These are phyloP conservation scores for Escallonia rubra DNA, from an alignment of 129 eudicot species.

Conservation along the genomic window DNA sequence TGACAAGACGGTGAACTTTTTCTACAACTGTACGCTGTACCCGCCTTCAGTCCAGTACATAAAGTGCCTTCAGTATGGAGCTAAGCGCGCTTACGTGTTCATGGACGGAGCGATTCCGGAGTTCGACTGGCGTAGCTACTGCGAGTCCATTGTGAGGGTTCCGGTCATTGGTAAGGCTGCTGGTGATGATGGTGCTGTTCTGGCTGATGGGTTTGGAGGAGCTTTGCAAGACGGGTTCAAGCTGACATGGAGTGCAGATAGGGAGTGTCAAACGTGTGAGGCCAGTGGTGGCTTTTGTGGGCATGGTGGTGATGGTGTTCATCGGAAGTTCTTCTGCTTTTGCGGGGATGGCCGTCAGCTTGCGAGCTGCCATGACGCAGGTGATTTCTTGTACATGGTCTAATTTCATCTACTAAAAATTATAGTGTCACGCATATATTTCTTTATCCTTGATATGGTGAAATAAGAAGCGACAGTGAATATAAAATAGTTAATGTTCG, in stretches of 20 bases:
- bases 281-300: slow-evolving; percentile 20
- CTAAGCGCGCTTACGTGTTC: slow-evolving; percentile 25
- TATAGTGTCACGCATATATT: no score
- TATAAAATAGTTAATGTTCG: no score
- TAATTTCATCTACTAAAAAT: no score
- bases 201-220: slow-evolving; percentile 6
- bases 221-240: slow-evolving; percentile 17
- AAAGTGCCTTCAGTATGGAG: slow-evolving; percentile 28
- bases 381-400: slow-evolving; percentile 2
- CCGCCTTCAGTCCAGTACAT: slow-evolving; percentile 22
- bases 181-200: slow-evolving; percentile 6
- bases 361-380: slow-evolving; percentile 15
- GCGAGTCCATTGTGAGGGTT: slow-evolving; percentile 16
- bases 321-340: slow-evolving; percentile 15
- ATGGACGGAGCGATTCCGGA: slow-evolving; percentile 15
- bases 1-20: slow-evolving; percentile 12
- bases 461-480: no score
- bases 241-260: slow-evolving; percentile 18
- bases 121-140: slow-evolving; percentile 22
- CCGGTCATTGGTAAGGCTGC: slow-evolving; percentile 14
- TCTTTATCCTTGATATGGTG: no score
- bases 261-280: slow-evolving; percentile 21
- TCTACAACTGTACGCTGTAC: slow-evolving; percentile 13
- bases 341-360: slow-evolving; percentile 13
- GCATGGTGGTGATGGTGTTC: not conserved